Conservation (phyloP, 805 yeast genomes). For the Starmerella floricola region DNA sequence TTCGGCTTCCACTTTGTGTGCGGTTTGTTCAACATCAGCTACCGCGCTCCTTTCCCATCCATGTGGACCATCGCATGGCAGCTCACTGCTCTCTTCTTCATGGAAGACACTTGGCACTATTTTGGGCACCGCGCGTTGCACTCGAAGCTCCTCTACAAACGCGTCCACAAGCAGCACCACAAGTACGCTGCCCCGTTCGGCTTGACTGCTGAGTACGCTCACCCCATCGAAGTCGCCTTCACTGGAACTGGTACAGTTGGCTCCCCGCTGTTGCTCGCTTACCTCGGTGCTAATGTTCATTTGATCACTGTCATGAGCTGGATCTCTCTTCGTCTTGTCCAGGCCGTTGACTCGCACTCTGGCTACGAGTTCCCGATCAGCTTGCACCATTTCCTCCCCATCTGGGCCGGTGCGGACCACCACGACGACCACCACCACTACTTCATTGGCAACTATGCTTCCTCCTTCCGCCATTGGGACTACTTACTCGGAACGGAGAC, state of each 20-base stretch:
- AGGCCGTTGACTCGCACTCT: slow-evolving; percentile 95
- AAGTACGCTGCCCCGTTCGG: slow-evolving; percentile 98
- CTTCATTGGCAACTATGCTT: slow-evolving; percentile 90
- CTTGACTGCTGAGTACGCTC: slow-evolving; percentile 93
- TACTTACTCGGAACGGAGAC: slow-evolving; percentile 71
- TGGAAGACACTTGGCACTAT: slow-evolving; percentile 96
- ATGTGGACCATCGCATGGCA: slow-evolving; percentile 48
- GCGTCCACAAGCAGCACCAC: slow-evolving; percentile 95
- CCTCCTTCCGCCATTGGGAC: slow-evolving; percentile 96
- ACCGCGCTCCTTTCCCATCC: slow-evolving; percentile 76
- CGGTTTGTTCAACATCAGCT: slow-evolving; percentile 61
- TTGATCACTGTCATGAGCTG: slow-evolving; percentile 79
- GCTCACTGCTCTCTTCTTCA: slow-evolving; percentile 61
- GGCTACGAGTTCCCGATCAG: slow-evolving; percentile 99
- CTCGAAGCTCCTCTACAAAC: slow-evolving; percentile 69
- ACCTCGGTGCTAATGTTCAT: slow-evolving; percentile 64
- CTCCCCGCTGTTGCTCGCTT: slow-evolving; percentile 75
- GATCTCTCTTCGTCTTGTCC: slow-evolving; percentile 80
- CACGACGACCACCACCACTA: slow-evolving; percentile 96
- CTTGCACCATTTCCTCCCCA: slow-evolving; percentile 77
- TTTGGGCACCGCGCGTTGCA: slow-evolving; percentile 89
- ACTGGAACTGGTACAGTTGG: slow-evolving; percentile 95
- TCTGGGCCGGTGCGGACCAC: slow-evolving; percentile 98
- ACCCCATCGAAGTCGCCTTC: slow-evolving; percentile 82
- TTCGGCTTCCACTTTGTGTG: slow-evolving; percentile 96